These are phyloP conservation scores for Carpinus fangiana DNA, from an alignment of 306 rosid genomes.

Conservation along the genomic window DNA sequence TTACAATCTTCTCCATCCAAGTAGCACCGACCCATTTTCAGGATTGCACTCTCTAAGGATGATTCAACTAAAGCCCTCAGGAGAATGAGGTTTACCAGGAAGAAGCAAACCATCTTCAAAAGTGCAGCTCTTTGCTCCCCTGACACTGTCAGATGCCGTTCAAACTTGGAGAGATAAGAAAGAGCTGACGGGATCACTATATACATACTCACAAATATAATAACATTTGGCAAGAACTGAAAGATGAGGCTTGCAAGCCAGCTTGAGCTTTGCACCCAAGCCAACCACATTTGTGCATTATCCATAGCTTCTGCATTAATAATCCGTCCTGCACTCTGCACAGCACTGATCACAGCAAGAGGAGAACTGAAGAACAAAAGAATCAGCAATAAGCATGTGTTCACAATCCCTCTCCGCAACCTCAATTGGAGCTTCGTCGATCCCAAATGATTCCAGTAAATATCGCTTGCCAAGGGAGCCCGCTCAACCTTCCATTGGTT, in stretches of 20 bases:
- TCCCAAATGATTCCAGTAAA: slow-evolving; percentile 96
- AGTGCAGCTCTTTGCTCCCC: slow-evolving; percentile 97
- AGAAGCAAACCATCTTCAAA: slow-evolving; percentile 94
- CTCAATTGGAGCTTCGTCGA: slow-evolving; percentile 62
- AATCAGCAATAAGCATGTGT: slow-evolving; percentile 74
- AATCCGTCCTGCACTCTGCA: slow-evolving; percentile 82
- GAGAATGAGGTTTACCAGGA: slow-evolving; percentile 92
- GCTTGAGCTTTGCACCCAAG: slow-evolving; percentile 91
- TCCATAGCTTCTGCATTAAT: slow-evolving; percentile 93
- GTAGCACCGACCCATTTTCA: slow-evolving; percentile 91
- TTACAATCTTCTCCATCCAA: slow-evolving; percentile 93
- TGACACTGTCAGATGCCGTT: slow-evolving; percentile 86
- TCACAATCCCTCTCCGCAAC: slow-evolving; percentile 72
- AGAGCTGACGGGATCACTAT: slow-evolving; percentile 84
- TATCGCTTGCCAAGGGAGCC: slow-evolving; percentile 89
- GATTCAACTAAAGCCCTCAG: slow-evolving; percentile 88
- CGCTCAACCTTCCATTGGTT: slow-evolving; percentile 99
- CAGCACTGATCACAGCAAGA: slow-evolving; percentile 83
- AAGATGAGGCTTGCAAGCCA: slow-evolving; percentile 90
- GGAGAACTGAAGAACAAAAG: slow-evolving; percentile 95
- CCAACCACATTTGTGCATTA: slow-evolving; percentile 83
- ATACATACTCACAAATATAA: slow-evolving; percentile 89
- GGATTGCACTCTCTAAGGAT: slow-evolving; percentile 75
- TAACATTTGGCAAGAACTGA: slow-evolving; percentile 90
- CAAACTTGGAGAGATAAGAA: slow-evolving; percentile 89